phyloP scores from a whole-genome alignment of 352 stramenopile genomes.

The Phytophthora macrochlamydospora region DNA sequence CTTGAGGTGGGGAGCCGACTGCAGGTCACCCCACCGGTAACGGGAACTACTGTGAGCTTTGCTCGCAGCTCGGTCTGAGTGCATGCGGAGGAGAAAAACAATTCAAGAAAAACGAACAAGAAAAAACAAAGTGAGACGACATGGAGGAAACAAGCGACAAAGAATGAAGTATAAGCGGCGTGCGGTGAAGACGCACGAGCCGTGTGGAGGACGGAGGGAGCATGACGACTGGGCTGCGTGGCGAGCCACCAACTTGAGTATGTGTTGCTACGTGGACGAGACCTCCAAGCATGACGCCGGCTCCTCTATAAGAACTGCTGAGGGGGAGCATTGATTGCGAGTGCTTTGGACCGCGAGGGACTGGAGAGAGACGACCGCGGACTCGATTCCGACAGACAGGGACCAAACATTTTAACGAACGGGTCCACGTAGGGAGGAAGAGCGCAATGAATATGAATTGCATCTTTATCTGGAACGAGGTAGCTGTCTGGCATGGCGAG shows the following conservation, averaged over 20 bases:
- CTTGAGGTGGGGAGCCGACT: constrained; percentile 41
- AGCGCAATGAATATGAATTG: constrained; percentile 40
- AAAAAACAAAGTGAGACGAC: constrained; percentile 36
- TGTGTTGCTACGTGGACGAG: constrained; percentile 39
- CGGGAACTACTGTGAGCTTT: constrained; percentile 31
- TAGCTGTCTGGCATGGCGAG: constrained; percentile 5
- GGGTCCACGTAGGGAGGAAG: constrained; percentile 36
- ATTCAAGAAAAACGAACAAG: constrained; percentile 14
- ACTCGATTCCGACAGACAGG: constrained; percentile 42
- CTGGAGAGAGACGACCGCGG: constrained; percentile 30
- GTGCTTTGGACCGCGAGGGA: constrained; percentile 42
- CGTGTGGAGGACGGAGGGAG: constrained; percentile 26
- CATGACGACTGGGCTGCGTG: constrained; percentile 27
- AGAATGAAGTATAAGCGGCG: constrained; percentile 31
- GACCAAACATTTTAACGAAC: constrained; percentile 34
- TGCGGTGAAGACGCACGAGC: constrained; percentile 20
- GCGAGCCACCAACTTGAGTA: constrained; percentile 29
- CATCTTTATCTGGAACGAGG: constrained; percentile 31
- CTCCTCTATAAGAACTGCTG: constrained; percentile 4
- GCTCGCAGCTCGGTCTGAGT: constrained; percentile 13
- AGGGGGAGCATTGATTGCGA: constrained; percentile 33
- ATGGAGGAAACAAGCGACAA: constrained; percentile 12
- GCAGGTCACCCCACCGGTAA: constrained; percentile 50
- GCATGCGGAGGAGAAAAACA: constrained; percentile 32
- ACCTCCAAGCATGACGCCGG: constrained; percentile 41